Evolutionary conservation across 1,284 basidiomycete species (phyloP), one percentile per base, ranked within the genome.

Genomic region (Pyrrhoderma lamaoense): DNA sequence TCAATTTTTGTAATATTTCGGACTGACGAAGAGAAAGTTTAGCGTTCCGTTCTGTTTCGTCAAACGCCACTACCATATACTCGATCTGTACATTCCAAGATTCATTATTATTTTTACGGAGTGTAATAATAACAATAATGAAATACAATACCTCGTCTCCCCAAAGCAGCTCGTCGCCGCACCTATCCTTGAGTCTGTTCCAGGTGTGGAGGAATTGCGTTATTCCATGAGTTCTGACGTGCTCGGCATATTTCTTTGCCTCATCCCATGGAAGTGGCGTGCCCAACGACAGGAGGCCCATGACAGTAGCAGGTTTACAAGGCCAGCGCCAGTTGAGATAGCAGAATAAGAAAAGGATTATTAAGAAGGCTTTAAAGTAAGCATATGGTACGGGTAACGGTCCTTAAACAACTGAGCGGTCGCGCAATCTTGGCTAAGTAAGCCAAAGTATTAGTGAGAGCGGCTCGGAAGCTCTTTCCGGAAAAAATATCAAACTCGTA

Each of bases 101-200:
- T n/a, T n/a, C n/a, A n/a, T n/a, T n/a, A n/a, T 45, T 47, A 14
- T 19, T 34, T 13, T 21, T 7, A 38, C 48, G 13, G 19, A 25
- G 23, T 43, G 16, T n/a, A n/a, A n/a, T n/a, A 13, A 35, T 25
- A 52, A 11, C 16, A 22, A 18, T 36, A 9, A 16, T 4, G 22
- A n/a, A 11, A 38, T 23, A n/a, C 23, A 67, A 53, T 62, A 93
- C 93, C 83, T 99, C 96, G 64, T 99, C 96, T 25, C 96, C 96
- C 96, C 96, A 99, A n/a, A 97, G 78, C 45, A 99, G 72, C 55
- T 88, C 85, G 63, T 99, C 94, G 8, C 93, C 93, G n/a, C 81
- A 77, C 53, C 92, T 78, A 64, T 92, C 87, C 75, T 96, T 97
- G 66, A 94, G 76, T 54, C 82, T 79, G 64, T 93, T 80, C 92